Percentiles rank a stretch among this genome's conserved stretches.
Evolutionary conservation across 163 green algal genomes (phyloP).

Genomic region (Scenedesmus sp.): DNA sequence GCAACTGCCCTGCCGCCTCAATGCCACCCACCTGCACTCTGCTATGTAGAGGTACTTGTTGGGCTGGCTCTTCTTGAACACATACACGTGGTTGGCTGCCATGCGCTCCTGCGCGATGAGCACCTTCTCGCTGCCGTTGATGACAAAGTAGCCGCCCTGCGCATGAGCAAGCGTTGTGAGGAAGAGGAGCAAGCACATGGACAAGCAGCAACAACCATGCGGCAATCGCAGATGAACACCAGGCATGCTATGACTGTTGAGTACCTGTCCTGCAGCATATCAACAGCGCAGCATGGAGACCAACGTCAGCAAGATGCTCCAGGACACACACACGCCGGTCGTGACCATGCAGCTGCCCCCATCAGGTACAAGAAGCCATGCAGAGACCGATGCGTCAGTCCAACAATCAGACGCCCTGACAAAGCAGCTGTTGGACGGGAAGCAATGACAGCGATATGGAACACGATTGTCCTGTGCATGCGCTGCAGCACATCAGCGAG

Average conservation of each 20-base stretch:
- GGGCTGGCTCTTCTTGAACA: constrained; percentile 97
- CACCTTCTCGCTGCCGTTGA: constrained; percentile 99
- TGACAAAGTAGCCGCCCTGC: constrained; percentile 98
- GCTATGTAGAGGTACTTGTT: constrained; percentile 93
- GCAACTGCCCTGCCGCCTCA: no score
- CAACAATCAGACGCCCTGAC: no score
- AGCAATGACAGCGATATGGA: no score
- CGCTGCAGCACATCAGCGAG: background rate
- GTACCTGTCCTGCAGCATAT: background rate
- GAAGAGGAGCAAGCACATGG: background rate
- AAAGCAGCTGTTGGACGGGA: no score
- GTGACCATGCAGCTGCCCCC: no score
- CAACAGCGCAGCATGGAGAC: background rate
- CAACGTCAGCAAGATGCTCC: no score
- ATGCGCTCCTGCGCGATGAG: constrained; percentile 99
- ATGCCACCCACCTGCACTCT: constrained; percentile 84
- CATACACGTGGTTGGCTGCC: constrained; percentile 98
- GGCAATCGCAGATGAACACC: no score
- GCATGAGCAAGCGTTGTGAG: background rate
- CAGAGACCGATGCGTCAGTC: no score
- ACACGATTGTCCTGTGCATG: background rate
- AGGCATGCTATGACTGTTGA: no score
- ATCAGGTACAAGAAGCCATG: no score
- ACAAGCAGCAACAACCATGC: no score
- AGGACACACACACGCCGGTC: no score